Evolutionary conservation across 2,329 filamentous ascomycete genomes (phyloP), one percentile per base, ranked within the genome.

Genomic region (Chaetoscypha palmicola): DNA sequence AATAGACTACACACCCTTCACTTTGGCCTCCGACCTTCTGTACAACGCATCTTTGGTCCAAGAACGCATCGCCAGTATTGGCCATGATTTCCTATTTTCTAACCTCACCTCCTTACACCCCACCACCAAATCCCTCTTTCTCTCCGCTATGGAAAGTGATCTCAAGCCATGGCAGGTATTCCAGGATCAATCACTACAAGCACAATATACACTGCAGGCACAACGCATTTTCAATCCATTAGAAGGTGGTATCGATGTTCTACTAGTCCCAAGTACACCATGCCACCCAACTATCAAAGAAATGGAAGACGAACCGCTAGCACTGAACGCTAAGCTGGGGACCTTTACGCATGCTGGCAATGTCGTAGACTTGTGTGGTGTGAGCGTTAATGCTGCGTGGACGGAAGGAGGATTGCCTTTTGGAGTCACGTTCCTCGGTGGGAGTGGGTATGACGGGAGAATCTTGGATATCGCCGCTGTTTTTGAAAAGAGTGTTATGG

Each of bases 321-420:
- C 52, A n/a, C 61, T 69, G 53, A 77, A 77, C 48, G 67, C 68
- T 17, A 64, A 66, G 17, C 45, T 73, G 11, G 70, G 71, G 4
- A 64, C 62, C 20, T 77, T 75, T 49, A 72, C 73, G 2, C 73
- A 76, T 53, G 73, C 68, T 41, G 74, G 63, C 2, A 77, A 77
- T 50, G 70, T 77, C 17, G 59, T 77, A 10, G 74, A 78, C 59
- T 56, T 77, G 10, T 71, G 69, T 54, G 70, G 64, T 5, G 55
- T 72, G 11, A 64, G 63, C 51, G 49, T 59, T 2, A 55, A 57
- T 41, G 58, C 51, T 33, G 47, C 50, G 2, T 56, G 55, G 49
- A 45, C 47, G 22, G 39, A 51, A 37, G 45, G 35, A n/a, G 47
- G 48, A 33, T 49, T 66, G 46, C 64, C 65, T 3, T 66, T 66